Evolutionary conservation across 2,329 filamentous ascomycete genomes (phyloP).

Genomic region (Alternaria ethzedia): DNA sequence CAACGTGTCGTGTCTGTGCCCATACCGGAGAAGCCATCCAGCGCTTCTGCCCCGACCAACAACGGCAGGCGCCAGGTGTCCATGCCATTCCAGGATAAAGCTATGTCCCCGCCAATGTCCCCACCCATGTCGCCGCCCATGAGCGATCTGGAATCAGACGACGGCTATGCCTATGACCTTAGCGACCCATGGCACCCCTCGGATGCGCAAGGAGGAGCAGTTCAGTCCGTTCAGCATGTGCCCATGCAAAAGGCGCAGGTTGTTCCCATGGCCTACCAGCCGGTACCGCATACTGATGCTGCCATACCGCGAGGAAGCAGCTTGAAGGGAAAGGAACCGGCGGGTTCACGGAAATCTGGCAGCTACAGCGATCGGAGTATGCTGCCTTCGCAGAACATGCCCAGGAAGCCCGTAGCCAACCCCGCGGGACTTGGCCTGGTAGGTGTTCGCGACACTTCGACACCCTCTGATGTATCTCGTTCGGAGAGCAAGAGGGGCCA

Average conservation of each 20-base stretch:
- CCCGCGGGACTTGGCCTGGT: slow-evolving; percentile 42
- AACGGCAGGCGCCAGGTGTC: slow-evolving; percentile 43
- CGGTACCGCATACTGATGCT: slow-evolving; percentile 23
- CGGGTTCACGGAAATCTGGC: slow-evolving; percentile 29
- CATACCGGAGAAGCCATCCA: slow-evolving; percentile 13
- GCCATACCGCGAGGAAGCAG: slow-evolving; percentile 29
- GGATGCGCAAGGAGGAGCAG: slow-evolving; percentile 21
- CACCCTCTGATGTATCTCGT: slow-evolving; percentile 38
- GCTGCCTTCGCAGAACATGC: slow-evolving; percentile 24
- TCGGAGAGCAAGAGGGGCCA: slow-evolving; percentile 42
- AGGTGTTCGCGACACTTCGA: slow-evolving; percentile 37
- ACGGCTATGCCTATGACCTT: slow-evolving; percentile 37
- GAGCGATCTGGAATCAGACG: slow-evolving; percentile 38
- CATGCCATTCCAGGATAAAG: slow-evolving; percentile 34
- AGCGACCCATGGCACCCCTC: slow-evolving; percentile 46
- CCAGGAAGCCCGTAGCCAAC: slow-evolving; percentile 29
- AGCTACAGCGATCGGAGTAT: slow-evolving; percentile 42
- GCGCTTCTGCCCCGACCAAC: slow-evolving; percentile 18
- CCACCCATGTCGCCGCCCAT: slow-evolving; percentile 23
- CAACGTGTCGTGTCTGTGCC: slow-evolving; percentile 35
- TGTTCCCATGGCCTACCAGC: slow-evolving; percentile 11
- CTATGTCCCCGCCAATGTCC: slow-evolving; percentile 17
- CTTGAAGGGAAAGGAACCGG: slow-evolving; percentile 43
- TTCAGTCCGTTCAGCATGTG: slow-evolving; percentile 22
- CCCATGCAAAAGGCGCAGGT: slow-evolving; percentile 34